Evolutionary conservation across 306 rosid species (phyloP), one percentile per base, ranked within the genome.

Genomic region (Leucaena leucocephala): DNA sequence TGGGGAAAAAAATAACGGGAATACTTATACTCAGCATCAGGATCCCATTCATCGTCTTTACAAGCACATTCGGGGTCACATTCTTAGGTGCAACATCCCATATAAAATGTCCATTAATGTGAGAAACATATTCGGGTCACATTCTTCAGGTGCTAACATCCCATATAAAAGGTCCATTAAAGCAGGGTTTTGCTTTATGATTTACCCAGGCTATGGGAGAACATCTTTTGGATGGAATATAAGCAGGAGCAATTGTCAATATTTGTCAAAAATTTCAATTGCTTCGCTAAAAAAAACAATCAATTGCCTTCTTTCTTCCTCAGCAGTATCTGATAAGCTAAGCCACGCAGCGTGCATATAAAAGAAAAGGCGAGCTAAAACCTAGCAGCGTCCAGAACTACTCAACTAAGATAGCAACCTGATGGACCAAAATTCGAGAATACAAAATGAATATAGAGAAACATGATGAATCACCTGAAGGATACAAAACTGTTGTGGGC

Each of bases 391-490:
- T 58, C 7, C 21, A 13, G 45, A 42, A 55, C 69, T 38, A 38
- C 16, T 50, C 17, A 59, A 72, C 81, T 36, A 72, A 72, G 15
- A 59, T 15, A 38, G 27, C 1, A 76, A 80, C n/a, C 40, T 13
- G 68, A 38, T 10, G 34, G 15, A 16, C 46, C 13, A 49, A 15
- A 72, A 72, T 35, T 16, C 3, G 46, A 7, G 1, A 21, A 76
- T 0, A 35, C 4, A 72, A 54, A 39, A 39, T 9, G 14, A 65
- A 58, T 2, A 43, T 5, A 43, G 68, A 65, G 72, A 63, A 63
- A 35, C 6, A 14, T 21, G 80, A 42, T 42, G 17, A 42, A 76
- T 72, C 65, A 95, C 99, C 99, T 95, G 21, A 93, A 78, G 11
- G 91, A 45, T 4, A 89, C 83, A 71, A 84, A 84, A 64, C 84